phyloP scores from a whole-genome alignment of 306 rosid species.

The Canavalia ensiformis region DNA sequence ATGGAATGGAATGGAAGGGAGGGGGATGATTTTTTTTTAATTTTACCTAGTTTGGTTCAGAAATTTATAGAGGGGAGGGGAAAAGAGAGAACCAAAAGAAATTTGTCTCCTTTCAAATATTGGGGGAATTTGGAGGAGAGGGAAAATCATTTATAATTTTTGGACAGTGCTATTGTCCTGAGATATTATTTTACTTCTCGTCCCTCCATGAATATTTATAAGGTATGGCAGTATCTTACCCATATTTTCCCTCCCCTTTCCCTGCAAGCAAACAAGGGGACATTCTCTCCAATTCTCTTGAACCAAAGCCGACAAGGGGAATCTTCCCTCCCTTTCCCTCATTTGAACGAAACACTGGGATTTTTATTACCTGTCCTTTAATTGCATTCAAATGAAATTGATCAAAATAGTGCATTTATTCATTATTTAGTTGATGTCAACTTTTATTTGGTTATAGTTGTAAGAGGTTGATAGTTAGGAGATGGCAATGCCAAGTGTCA shows the following conservation, averaged over 20 bases:
- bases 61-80: not conserved
- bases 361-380: slow-evolving; percentile 22
- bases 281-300: not conserved
- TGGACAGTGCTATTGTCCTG: not conserved
- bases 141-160: not conserved
- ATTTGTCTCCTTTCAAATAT: not conserved
- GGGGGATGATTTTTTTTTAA: not conserved
- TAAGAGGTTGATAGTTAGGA: slow-evolving; percentile 39
- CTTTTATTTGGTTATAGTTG: slow-evolving; percentile 36
- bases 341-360: not conserved
- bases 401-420: slow-evolving; percentile 1
- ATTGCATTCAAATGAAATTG: slow-evolving; percentile 21
- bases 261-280: not conserved
- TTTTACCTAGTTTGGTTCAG: not conserved
- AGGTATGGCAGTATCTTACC: not conserved
- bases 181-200: not conserved
- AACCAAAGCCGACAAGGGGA: not conserved
- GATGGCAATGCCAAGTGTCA: slow-evolving; percentile 18
- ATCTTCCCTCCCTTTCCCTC: not conserved
- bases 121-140: not conserved
- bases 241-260: not conserved
- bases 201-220: not conserved
- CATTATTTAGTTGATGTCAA: slow-evolving; percentile 5
- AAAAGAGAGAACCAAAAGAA: too few species aligned
- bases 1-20: not conserved